Evolutionary conservation across 192 early-diverging fungal genomes (phyloP), one percentile per base, ranked within the genome.

Genomic region (Coemansia aciculifera): DNA sequence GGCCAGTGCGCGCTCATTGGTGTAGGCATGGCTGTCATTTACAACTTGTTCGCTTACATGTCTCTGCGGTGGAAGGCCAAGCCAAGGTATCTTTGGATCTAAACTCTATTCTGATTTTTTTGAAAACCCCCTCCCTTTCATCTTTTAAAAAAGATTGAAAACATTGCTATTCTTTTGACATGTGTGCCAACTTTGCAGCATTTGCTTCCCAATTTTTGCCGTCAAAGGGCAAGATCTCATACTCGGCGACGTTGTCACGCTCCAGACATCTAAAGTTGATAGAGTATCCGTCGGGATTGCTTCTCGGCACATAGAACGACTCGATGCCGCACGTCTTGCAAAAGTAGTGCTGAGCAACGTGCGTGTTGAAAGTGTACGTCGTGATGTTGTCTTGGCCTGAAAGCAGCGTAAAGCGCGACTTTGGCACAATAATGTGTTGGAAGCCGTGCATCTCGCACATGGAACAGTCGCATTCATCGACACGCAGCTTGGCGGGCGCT

Each of bases 311-410:
- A 34, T 86, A 86, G 62, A 67, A 84, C 2, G 78, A 71, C 67
- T 72, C 62, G 21, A 86, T 69, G 0, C 85, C 85, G 62, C 85
- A 86, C 1, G 67, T 79, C 23, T 69, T 69, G 67, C 85, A 86
- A 49, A 86, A 84, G 29, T 75, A 81, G 64, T 86, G 85, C 67
- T 84, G 64, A 0, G 85, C 85, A 24, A 74, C 59, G 29, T 75
- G 72, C 59, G 85, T 77, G 66, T 79, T 79, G 57, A 86, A 86
- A n/a, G 81, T 78, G 59, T 86, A 86, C 51, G 73, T 73, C 31
- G 76, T 68, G 12, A 85, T 61, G 23, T 66, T 73, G 62, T 82
- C 71, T 24, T 68, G 13, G 42, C 79, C 79, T 0, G 71, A 48
- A 13, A 71, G 65, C 27, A 82, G 65, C 34, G 52, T 70, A 24